Evolutionary conservation across 768 basidiomycete genomes (phyloP), one percentile per base, ranked within the genome.

Genomic region (Trametopsis cervina): DNA sequence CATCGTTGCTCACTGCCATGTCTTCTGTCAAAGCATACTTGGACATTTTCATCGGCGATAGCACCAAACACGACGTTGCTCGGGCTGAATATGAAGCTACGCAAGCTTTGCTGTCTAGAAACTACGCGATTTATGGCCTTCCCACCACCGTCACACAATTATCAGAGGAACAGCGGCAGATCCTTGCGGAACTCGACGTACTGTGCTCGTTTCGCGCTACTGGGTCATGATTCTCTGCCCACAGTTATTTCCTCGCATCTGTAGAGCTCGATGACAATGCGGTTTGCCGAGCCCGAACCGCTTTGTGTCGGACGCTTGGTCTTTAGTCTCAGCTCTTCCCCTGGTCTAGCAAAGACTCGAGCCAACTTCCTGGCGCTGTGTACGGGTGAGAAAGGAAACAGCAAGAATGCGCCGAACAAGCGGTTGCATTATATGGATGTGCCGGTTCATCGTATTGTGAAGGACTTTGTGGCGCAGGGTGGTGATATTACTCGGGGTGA

Each of bases 401-500:
- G 69, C 57, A 76, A 74, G 65, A 70, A 66, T 40, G 68, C 68
- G 12, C 71, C 71, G 2, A 72, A 73, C 50, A 73, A 71, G 57
- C 65, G 57, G 26, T 58, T 77, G 43, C 67, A 69, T 51, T 78
- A 76, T 54, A 39, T 66, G 29, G 69, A 63, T 2, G 67, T 63
- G 29, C 70, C 69, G 23, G 64, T 80, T 1, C 76, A 77, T 59
- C 63, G 75, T 9, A 64, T 75, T 54, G 69, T 72, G 39, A 64
- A 66, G 51, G 75, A 65, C 12, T 79, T 77, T 43, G 65, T 78
- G 3, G 71, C 72, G 1, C 77, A 80, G 54, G 72, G 73, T n/a
- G 76, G 76, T 4, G 76, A 80, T 54, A 63, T 77, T 33, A 76
- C 75, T 18, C 57, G 76, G 38, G 68, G 70, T 4, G 77, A 78